phyloP scores from a whole-genome alignment of 371 early-diverging fungal species.

The Capillidium heterosporum region DNA sequence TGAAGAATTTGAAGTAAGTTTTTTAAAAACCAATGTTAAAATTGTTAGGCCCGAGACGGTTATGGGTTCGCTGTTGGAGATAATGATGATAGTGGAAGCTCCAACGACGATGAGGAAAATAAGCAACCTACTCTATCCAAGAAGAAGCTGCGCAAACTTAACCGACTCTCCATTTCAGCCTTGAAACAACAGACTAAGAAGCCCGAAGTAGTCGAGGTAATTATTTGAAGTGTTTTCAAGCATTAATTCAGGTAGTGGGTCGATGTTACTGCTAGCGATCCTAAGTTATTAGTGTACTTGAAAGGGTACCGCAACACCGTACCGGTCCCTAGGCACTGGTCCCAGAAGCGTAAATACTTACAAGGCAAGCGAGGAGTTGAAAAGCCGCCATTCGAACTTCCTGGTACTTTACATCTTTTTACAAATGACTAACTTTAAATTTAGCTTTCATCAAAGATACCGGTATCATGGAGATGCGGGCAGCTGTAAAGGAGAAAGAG shows the following conservation, averaged over 20 bases:
- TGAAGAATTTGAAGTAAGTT: slow-evolving; percentile 8
- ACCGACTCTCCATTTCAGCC: slow-evolving; percentile 72
- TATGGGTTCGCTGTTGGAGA: not conserved
- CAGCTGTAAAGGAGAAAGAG: slow-evolving; percentile 72
- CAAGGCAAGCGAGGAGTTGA: slow-evolving; percentile 91
- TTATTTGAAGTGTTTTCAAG: not conserved
- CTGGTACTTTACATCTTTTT: slow-evolving; percentile 23
- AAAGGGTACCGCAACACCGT: slow-evolving; percentile 86
- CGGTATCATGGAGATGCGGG: slow-evolving; percentile 92
- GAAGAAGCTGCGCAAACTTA: slow-evolving; percentile 34
- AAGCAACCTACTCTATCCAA: slow-evolving; percentile 22
- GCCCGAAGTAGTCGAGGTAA: slow-evolving; percentile 90
- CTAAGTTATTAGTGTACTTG: slow-evolving; percentile 69
- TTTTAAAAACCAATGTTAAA: not conserved
- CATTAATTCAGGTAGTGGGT: slow-evolving; percentile 38
- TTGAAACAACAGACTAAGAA: slow-evolving; percentile 77
- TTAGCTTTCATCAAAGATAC: slow-evolving; percentile 89
- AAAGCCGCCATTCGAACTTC: slow-evolving; percentile 88
- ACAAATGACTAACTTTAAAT: not conserved
- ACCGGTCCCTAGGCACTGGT: slow-evolving; percentile 94
- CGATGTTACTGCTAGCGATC: slow-evolving; percentile 82
- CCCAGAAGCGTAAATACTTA: slow-evolving; percentile 85
- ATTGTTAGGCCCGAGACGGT: not conserved
- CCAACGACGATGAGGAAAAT: slow-evolving; percentile 15
- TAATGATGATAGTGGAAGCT: not conserved